A percentile compares a stretch with the other conserved stretches of the same genome.
Evolutionary conservation across 371 early-diverging fungal species (phyloP).

Genomic region (Rhizopus microsporus): DNA sequence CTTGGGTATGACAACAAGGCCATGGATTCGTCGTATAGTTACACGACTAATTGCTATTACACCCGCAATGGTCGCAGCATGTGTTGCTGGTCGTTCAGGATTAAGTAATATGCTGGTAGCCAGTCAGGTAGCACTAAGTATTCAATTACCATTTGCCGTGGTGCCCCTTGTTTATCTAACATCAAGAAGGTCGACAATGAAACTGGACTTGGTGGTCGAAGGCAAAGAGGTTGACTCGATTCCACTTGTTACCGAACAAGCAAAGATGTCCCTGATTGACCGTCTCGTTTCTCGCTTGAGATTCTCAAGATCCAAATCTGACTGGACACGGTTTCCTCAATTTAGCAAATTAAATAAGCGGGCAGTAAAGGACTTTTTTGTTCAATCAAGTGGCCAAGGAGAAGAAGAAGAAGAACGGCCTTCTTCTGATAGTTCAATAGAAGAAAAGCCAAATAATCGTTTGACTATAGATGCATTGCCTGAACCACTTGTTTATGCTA

Average conservation of each 20-base stretch:
- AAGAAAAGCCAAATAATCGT: neutral
- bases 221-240: slow-evolving; percentile 6
- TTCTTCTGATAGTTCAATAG: neutral
- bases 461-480: slow-evolving; percentile 11
- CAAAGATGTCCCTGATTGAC: slow-evolving; percentile 22
- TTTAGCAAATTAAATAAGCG: slow-evolving; percentile 20
- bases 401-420: neutral
- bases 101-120: slow-evolving; percentile 67
- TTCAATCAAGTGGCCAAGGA: neutral
- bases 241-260: slow-evolving; percentile 6
- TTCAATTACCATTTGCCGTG: slow-evolving; percentile 83
- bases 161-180: slow-evolving; percentile 78
- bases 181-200: slow-evolving; percentile 54
- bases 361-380: slow-evolving; percentile 14
- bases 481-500: slow-evolving; percentile 33
- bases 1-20: slow-evolving; percentile 66
- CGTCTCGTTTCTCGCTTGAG: slow-evolving; percentile 17
- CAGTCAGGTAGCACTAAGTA: slow-evolving; percentile 76
- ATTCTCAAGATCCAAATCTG: slow-evolving; percentile 14
- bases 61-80: slow-evolving; percentile 74
- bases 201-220: slow-evolving; percentile 35
- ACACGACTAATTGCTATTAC: slow-evolving; percentile 74
- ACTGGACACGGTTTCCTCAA: slow-evolving; percentile 25
- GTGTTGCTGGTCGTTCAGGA: slow-evolving; percentile 66
- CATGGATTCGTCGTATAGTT: slow-evolving; percentile 73